Percentiles rank a stretch among this genome's conserved stretches.
Evolutionary conservation across 148 eudicot species (phyloP).

Genomic region (Fallopia convolvulus): DNA sequence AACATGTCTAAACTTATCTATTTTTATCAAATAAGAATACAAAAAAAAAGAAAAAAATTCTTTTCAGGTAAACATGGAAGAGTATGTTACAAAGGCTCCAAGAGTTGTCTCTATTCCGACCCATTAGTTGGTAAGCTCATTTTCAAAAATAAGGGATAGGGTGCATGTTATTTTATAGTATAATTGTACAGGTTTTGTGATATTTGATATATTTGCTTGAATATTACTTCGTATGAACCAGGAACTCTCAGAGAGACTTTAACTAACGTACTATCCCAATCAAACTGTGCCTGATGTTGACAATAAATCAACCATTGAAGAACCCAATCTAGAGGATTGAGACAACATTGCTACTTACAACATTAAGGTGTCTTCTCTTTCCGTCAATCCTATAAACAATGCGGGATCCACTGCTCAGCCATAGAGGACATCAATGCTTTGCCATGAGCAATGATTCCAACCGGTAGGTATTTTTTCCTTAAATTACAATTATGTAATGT

Average conservation of each 20-base stretch:
- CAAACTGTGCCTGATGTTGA: slow-evolving; percentile 37
- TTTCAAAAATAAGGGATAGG: background rate
- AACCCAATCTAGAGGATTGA: slow-evolving; percentile 34
- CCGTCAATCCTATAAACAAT: slow-evolving; percentile 35
- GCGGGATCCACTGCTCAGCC: too few relatives aligned
- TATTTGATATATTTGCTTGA: background rate
- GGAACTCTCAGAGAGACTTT: slow-evolving; percentile 93
- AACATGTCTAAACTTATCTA: too few relatives aligned
- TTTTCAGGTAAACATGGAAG: slow-evolving; percentile 77
- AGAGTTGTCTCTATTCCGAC: slow-evolving; percentile 64
- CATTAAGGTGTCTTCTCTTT: slow-evolving; percentile 29
- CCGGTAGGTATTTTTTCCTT: too few relatives aligned
- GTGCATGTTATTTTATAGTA: background rate
- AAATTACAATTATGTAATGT: too few relatives aligned
- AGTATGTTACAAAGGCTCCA: slow-evolving; percentile 92
- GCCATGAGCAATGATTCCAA: too few relatives aligned
- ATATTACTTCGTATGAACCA: slow-evolving; percentile 21
- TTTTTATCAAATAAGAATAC: too few relatives aligned
- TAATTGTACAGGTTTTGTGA: background rate
- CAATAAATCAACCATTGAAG: slow-evolving; percentile 35
- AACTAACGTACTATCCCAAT: slow-evolving; percentile 66
- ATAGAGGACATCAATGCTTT: too few relatives aligned
- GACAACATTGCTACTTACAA: slow-evolving; percentile 22
- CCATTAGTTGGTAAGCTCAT: slow-evolving; percentile 49
- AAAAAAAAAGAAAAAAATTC: background rate